phyloP scores from a whole-genome alignment of 2,329 filamentous ascomycete genomes.

The Aureobasidium sp. region DNA sequence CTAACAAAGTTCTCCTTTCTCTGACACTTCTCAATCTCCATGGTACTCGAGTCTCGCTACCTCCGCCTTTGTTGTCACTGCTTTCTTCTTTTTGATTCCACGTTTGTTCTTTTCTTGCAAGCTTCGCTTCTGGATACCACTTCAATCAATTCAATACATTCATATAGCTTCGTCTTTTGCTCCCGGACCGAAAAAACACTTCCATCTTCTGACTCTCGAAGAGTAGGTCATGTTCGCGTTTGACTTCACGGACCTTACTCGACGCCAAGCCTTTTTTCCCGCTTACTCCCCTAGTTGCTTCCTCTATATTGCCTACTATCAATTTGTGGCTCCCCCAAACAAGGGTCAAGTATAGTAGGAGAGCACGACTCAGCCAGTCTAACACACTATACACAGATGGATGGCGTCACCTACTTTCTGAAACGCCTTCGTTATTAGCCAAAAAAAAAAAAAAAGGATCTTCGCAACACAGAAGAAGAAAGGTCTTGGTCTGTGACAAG shows the following conservation, averaged over 20 bases:
- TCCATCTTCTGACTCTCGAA: background rate
- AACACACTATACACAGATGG: background rate
- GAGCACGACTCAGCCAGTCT: background rate
- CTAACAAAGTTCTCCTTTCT: background rate
- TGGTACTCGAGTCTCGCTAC: background rate
- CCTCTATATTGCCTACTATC: background rate
- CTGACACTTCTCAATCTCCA: background rate
- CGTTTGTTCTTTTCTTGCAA: background rate
- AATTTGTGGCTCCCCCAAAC: background rate
- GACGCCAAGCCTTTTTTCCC: background rate
- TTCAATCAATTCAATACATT: conserved; percentile 3
- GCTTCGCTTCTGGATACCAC: background rate
- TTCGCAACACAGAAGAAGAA: background rate
- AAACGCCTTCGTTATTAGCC: background rate
- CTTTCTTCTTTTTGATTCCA: background rate
- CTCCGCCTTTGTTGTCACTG: background rate
- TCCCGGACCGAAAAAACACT: background rate
- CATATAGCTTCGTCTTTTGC: background rate
- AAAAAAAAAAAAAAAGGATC: too few relatives aligned
- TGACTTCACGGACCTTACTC: background rate
- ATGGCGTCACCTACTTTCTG: background rate
- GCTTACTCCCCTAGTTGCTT: background rate
- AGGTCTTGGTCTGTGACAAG: background rate
- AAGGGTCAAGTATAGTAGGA: background rate
- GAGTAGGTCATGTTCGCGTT: background rate